Conservation (phyloP, 2,329 filamentous ascomycete genomes). For the Fusarium brevicatenulatum region DNA sequence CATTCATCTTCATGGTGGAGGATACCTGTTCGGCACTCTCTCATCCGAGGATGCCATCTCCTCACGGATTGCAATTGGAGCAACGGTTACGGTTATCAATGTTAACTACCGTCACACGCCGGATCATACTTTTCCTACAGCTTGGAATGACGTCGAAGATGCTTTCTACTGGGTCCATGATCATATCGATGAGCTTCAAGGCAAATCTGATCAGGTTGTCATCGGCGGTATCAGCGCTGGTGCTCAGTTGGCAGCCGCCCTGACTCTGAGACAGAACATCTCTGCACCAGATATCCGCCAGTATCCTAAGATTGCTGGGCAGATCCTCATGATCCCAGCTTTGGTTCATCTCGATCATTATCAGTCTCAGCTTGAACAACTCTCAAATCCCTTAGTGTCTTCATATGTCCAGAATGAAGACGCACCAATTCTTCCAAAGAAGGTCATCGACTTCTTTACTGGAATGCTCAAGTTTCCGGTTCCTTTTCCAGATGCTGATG, state of each 20-base stretch:
- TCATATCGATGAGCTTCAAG: slow-evolving; percentile 20
- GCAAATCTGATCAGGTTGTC: slow-evolving; percentile 46
- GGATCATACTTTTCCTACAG: slow-evolving; percentile 60
- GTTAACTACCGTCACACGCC: slow-evolving; percentile 70
- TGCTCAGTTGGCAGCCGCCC: slow-evolving; percentile 53
- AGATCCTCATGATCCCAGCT: slow-evolving; percentile 61
- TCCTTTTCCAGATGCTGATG: slow-evolving; percentile 35
- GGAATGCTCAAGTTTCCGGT: slow-evolving; percentile 42
- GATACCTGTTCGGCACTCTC: slow-evolving; percentile 65
- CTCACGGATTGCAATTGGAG: slow-evolving; percentile 56
- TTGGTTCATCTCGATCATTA: slow-evolving; percentile 43
- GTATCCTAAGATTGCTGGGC: slow-evolving; percentile 54
- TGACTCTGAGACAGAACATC: slow-evolving; percentile 52
- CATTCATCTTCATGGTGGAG: slow-evolving; percentile 64
- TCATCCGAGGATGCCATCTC: slow-evolving; percentile 63
- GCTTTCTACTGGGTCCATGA: slow-evolving; percentile 63
- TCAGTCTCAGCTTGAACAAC: slow-evolving; percentile 45
- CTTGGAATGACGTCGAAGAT: slow-evolving; percentile 64
- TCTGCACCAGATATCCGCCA: slow-evolving; percentile 24
- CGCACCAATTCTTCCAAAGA: slow-evolving; percentile 61
- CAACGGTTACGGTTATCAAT: slow-evolving; percentile 59
- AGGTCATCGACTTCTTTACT: slow-evolving; percentile 33
- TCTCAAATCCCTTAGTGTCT: slow-evolving; percentile 52
- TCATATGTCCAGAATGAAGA: slow-evolving; percentile 56
- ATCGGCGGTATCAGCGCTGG: slow-evolving; percentile 62